A percentile compares a stretch with the other conserved stretches of the same genome.
Conservation (phyloP, 345 rosid genomes). For the Clausena lansium region DNA sequence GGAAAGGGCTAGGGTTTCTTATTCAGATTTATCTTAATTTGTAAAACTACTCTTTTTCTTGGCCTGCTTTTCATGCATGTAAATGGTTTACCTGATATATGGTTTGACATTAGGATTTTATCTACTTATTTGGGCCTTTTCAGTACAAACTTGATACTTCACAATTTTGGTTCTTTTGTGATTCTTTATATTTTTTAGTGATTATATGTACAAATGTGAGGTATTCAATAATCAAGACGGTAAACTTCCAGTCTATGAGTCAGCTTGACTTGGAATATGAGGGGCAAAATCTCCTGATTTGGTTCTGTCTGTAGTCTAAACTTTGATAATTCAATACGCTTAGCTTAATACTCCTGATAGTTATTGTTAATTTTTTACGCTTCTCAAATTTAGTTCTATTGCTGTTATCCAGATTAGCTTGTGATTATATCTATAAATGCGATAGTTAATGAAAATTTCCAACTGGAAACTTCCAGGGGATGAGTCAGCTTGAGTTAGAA, state of each 20-base stretch:
- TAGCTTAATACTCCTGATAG: too few species aligned
- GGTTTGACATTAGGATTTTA: background rate
- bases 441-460: background rate
- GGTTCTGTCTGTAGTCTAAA: too few species aligned
- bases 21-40: background rate
- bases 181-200: too few species aligned
- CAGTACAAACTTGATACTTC: background rate
- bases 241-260: too few species aligned
- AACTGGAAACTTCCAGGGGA: constrained; percentile 51
- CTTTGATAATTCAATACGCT: background rate
- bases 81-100: background rate
- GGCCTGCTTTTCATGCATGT: background rate
- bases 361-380: background rate
- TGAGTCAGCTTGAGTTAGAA: constrained; percentile 97
- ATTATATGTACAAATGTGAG: too few species aligned
- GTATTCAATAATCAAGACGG: too few species aligned
- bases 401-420: background rate
- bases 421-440: background rate
- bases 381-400: background rate
- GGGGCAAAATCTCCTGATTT: too few species aligned
- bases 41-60: background rate
- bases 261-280: too few species aligned
- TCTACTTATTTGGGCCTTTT: background rate
- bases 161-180: too few species aligned
- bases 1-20: background rate